Conservation (phyloP, 768 basidiomycete species). For the Auricularia heimuer region DNA sequence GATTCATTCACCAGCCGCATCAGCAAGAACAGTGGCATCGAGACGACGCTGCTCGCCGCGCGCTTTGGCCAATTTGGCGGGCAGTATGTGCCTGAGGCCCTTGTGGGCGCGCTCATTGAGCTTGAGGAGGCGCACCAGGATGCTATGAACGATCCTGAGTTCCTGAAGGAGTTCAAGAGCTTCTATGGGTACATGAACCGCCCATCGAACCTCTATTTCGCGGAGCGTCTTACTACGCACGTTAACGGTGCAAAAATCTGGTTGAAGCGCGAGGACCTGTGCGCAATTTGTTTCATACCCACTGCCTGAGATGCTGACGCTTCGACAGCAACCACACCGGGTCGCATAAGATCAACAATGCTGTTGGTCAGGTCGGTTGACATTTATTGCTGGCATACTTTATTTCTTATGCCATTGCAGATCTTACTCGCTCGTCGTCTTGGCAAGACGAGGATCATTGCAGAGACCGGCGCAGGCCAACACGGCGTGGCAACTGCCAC, state of each 20-base stretch:
- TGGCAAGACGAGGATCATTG: constrained; percentile 95
- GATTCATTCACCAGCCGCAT: constrained; percentile 19
- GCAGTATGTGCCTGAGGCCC: constrained; percentile 92
- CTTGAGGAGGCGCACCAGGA: constrained; percentile 79
- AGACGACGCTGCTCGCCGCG: constrained; percentile 49
- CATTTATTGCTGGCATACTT: neutral
- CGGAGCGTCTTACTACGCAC: constrained; percentile 80
- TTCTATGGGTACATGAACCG: constrained; percentile 92
- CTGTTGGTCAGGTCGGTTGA: constrained; percentile 73
- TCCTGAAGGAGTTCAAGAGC: constrained; percentile 84
- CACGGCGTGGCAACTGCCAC: constrained; percentile 99
- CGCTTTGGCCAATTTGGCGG: constrained; percentile 95
- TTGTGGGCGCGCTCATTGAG: constrained; percentile 88
- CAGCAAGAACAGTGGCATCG: constrained; percentile 24
- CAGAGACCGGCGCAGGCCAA: constrained; percentile 97
- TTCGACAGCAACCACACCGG: constrained; percentile 83
- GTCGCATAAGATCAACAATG: constrained; percentile 99
- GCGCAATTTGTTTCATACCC: constrained; percentile 17
- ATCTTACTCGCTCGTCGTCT: constrained; percentile 88
- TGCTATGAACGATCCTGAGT: constrained; percentile 79
- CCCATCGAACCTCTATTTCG: constrained; percentile 84
- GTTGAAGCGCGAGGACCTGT: constrained; percentile 94
- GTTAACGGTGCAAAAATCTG: constrained; percentile 93
- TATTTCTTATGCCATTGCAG: constrained; percentile 29
- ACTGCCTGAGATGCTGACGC: constrained; percentile 3